Conservation (phyloP, 768 basidiomycete genomes). For the Tulasnella sp. region DNA sequence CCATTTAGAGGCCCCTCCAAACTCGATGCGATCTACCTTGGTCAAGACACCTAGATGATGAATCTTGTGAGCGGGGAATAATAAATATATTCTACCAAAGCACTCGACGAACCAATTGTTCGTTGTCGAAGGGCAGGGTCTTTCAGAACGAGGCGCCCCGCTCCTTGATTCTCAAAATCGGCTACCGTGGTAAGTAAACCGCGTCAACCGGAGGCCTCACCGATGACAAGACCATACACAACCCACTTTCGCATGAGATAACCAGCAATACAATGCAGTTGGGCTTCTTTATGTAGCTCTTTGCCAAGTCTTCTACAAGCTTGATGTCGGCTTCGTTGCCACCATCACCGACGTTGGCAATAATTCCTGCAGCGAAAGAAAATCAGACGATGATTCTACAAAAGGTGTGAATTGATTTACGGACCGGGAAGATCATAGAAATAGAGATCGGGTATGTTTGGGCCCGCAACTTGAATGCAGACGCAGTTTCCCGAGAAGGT, state of each 20-base stretch:
- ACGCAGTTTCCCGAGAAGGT: slow-evolving; percentile 59
- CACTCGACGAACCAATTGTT: slow-evolving; percentile 61
- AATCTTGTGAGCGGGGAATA: not conserved
- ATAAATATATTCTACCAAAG: not conserved
- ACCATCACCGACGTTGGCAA: slow-evolving; percentile 32
- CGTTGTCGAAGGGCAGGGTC: slow-evolving; percentile 65
- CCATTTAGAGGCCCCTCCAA: slow-evolving; percentile 61
- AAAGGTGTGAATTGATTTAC: slow-evolving; percentile 26
- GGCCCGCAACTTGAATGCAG: slow-evolving; percentile 53
- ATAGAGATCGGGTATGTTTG: slow-evolving; percentile 44
- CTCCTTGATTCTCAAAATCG: slow-evolving; percentile 80
- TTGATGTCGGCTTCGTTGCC: slow-evolving; percentile 33
- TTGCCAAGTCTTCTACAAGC: slow-evolving; percentile 30
- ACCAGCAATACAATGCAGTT: slow-evolving; percentile 34
- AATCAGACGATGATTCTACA: not conserved
- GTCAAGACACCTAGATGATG: slow-evolving; percentile 64
- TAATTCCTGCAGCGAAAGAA: slow-evolving; percentile 27
- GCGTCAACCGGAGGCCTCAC: slow-evolving; percentile 39
- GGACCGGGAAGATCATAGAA: slow-evolving; percentile 42
- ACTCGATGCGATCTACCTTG: slow-evolving; percentile 69
- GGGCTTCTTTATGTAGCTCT: slow-evolving; percentile 16
- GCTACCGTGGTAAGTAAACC: slow-evolving; percentile 48
- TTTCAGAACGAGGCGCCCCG: slow-evolving; percentile 63
- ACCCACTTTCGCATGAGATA: slow-evolving; percentile 35
- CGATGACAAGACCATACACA: not conserved